These are phyloP conservation scores for Colletotrichum musae DNA, from an alignment of 2,329 filamentous ascomycete genomes.

Conservation along the genomic window DNA sequence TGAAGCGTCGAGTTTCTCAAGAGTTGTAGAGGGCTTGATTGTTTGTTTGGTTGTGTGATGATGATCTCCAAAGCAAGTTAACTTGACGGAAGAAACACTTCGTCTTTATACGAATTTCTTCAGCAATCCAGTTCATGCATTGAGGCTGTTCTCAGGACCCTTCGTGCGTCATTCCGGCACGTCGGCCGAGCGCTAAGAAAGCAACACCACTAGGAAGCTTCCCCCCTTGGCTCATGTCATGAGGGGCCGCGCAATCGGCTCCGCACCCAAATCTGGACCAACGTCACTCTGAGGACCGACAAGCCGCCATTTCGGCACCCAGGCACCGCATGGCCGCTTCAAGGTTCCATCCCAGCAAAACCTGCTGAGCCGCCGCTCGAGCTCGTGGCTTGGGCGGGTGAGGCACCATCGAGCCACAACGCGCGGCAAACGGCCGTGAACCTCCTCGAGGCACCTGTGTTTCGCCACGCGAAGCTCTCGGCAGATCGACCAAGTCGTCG, in stretches of 20 bases:
- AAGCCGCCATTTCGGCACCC: constrained; percentile 11
- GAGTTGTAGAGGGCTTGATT: background rate
- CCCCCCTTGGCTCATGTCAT: constrained; percentile 34
- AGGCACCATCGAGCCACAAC: constrained; percentile 11
- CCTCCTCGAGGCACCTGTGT: background rate
- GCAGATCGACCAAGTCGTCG: constrained; percentile 5
- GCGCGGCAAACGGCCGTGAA: background rate
- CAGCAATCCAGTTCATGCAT: background rate
- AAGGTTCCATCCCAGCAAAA: constrained; percentile 11
- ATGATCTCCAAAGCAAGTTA: background rate
- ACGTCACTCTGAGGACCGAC: constrained; percentile 30
- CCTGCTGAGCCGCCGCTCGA: background rate
- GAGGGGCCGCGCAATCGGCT: constrained; percentile 35
- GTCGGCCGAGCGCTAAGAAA: constrained; percentile 27
- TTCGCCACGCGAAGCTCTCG: constrained; percentile 6
- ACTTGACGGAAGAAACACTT: background rate
- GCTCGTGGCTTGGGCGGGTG: constrained; percentile 23
- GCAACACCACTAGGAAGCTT: constrained; percentile 19
- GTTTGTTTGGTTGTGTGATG: background rate
- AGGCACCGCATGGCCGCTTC: background rate
- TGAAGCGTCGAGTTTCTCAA: background rate
- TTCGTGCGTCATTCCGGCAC: constrained; percentile 36
- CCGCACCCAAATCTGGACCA: constrained; percentile 24
- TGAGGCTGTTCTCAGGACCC: constrained; percentile 17
- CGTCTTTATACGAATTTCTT: constrained; percentile 2